Evolutionary conservation across 1,284 basidiomycete species (phyloP).

Genomic region (Entoloma clypeatum): DNA sequence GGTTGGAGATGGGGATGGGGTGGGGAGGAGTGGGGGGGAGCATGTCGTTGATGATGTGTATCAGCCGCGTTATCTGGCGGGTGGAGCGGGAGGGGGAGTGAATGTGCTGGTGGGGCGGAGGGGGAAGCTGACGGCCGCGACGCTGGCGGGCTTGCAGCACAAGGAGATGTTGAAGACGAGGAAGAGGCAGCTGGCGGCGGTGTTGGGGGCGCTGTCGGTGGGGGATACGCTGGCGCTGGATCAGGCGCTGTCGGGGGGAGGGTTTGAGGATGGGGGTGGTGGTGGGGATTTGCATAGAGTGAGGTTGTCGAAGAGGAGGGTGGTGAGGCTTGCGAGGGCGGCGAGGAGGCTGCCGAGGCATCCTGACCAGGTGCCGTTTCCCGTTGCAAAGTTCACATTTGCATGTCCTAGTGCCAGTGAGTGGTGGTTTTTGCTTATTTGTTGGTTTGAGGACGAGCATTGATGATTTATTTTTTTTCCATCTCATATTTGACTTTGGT

Average conservation of each 20-base stretch:
- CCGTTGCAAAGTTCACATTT: constrained; percentile 54
- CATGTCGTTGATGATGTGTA: constrained; percentile 11
- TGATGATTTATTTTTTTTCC: constrained; percentile 11
- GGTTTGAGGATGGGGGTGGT: neutral
- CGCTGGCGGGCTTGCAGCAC: constrained; percentile 64
- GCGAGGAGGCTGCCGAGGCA: constrained; percentile 35
- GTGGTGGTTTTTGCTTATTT: constrained; percentile 36
- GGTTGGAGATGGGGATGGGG: neutral
- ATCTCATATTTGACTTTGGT: constrained; percentile 9
- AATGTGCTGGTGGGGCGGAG: constrained; percentile 34
- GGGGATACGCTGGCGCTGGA: constrained; percentile 69
- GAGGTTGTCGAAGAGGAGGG: constrained; percentile 39
- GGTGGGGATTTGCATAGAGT: constrained; percentile 1
- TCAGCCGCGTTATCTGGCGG: constrained; percentile 19
- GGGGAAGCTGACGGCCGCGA: constrained; percentile 54
- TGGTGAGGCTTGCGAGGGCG: constrained; percentile 40
- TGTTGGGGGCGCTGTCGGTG: constrained; percentile 59
- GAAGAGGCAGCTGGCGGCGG: constrained; percentile 63
- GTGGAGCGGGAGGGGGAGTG: constrained; percentile 9
- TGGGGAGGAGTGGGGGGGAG: constrained; percentile 1
- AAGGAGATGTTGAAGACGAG: constrained; percentile 68
- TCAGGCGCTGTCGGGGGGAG: constrained; percentile 48
- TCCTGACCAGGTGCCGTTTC: constrained; percentile 41
- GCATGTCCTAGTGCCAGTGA: constrained; percentile 62
- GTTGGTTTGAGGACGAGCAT: constrained; percentile 22